Evolutionary conservation across 805 yeast species (phyloP).

Genomic region (Ogataea saltuana): DNA sequence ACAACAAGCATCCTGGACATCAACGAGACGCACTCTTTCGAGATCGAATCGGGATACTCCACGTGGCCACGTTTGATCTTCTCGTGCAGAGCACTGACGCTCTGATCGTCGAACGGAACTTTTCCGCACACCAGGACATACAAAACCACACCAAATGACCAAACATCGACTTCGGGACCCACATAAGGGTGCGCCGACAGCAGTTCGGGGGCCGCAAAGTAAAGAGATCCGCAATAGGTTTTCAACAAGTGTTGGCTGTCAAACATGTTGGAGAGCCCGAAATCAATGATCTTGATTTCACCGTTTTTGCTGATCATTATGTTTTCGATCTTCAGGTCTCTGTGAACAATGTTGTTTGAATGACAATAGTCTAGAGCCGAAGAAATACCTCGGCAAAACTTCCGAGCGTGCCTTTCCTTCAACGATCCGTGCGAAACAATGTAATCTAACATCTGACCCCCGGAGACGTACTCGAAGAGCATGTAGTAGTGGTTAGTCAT

Average conservation of each 20-base stretch:
- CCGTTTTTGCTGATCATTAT: constrained; percentile 93
- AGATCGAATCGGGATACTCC: constrained; percentile 82
- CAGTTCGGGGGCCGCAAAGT: constrained; percentile 98
- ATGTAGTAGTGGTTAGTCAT: constrained; percentile 97
- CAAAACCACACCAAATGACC: constrained; percentile 97
- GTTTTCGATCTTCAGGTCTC: constrained; percentile 95
- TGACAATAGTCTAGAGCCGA: constrained; percentile 94
- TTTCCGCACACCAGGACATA: constrained; percentile 96
- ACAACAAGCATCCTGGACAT: constrained; percentile 90
- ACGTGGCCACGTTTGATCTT: constrained; percentile 91
- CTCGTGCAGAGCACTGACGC: constrained; percentile 87
- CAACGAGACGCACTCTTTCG: constrained; percentile 77
- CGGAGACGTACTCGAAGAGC: constrained; percentile 95
- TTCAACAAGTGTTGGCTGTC: constrained; percentile 70
- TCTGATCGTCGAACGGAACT: constrained; percentile 96
- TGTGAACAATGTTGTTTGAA: constrained; percentile 90
- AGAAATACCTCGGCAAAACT: constrained; percentile 92
- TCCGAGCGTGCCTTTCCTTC: constrained; percentile 91
- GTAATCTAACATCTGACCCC: constrained; percentile 96
- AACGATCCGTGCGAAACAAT: constrained; percentile 94
- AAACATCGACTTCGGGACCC: constrained; percentile 97
- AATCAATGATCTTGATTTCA: constrained; percentile 93
- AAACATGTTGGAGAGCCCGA: constrained; percentile 89
- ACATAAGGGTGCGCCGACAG: constrained; percentile 87
- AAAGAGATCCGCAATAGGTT: constrained; percentile 95